Conservation (phyloP, 805 yeast species). For the Teunomyces stri region DNA sequence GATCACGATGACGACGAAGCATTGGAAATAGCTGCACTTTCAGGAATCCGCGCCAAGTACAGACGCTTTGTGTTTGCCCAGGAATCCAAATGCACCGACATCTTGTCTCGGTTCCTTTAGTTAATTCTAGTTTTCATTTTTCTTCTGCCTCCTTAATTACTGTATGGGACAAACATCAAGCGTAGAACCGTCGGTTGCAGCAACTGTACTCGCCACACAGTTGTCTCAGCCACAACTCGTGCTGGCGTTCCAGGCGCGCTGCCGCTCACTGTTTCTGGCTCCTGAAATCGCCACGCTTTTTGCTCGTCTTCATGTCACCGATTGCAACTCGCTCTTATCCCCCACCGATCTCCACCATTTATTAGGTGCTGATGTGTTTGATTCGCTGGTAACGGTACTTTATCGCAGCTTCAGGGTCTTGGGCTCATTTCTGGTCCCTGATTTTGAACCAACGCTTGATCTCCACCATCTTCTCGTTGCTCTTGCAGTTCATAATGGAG, state of each 20-base stretch:
- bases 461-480: conserved; percentile 28
- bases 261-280: conserved; percentile 15
- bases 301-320: conserved; percentile 14
- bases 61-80: conserved; percentile 22
- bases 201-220: neutral
- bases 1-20: conserved; percentile 28
- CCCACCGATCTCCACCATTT: conserved; percentile 20
- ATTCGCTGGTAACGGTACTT: conserved; percentile 14
- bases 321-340: conserved; percentile 14
- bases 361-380: conserved; percentile 7
- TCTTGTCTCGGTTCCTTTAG: conserved; percentile 17
- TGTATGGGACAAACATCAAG: conserved; percentile 19
- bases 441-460: conserved; percentile 37
- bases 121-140: neutral
- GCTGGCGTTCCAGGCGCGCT: conserved; percentile 18
- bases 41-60: conserved; percentile 18
- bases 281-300: conserved; percentile 18
- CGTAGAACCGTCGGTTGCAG: neutral
- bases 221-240: conserved; percentile 14
- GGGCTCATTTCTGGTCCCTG: conserved; percentile 50
- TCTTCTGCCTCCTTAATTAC: neutral
- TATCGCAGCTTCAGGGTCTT: conserved; percentile 42
- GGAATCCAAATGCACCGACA: conserved; percentile 32
- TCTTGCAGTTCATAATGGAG: conserved; percentile 39
- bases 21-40: neutral